Evolutionary conservation across 2,329 filamentous ascomycete species (phyloP).

Genomic region (Blumeriella jaapii): DNA sequence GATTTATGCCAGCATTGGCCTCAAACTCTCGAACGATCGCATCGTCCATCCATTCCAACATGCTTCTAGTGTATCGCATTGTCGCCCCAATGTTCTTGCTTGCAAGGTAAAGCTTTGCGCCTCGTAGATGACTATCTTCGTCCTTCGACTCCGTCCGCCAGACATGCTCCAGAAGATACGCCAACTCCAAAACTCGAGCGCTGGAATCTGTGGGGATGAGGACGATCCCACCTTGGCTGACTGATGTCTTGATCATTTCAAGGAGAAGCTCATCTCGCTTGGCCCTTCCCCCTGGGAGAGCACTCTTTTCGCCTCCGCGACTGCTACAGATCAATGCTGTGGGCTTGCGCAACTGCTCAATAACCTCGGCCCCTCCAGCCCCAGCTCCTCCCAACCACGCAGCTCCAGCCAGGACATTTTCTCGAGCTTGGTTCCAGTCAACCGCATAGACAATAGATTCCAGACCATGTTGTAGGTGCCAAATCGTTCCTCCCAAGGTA

Average conservation of each 20-base stretch:
- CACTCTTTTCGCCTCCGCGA: constrained; percentile 60
- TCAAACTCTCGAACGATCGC: constrained; percentile 88
- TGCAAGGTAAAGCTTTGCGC: constrained; percentile 64
- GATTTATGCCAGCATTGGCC: constrained; percentile 37
- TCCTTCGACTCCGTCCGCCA: constrained; percentile 60
- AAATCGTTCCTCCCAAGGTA: constrained; percentile 92
- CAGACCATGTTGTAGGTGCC: constrained; percentile 94
- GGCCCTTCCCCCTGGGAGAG: constrained; percentile 59
- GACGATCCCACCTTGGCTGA: constrained; percentile 77
- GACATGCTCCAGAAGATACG: constrained; percentile 83
- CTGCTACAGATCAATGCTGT: constrained; percentile 91
- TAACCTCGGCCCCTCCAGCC: constrained; percentile 74
- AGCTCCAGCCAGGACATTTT: constrained; percentile 87
- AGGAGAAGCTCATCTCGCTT: constrained; percentile 80
- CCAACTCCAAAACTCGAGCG: constrained; percentile 83
- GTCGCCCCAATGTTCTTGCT: constrained; percentile 80
- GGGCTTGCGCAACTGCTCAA: constrained; percentile 85
- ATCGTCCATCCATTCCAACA: constrained; percentile 99
- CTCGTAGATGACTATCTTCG: constrained; percentile 39
- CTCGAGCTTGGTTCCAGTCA: constrained; percentile 95
- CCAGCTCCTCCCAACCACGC: constrained; percentile 83
- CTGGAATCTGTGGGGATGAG: constrained; percentile 92
- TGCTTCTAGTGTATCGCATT: constrained; percentile 82
- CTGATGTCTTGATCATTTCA: constrained; percentile 67
- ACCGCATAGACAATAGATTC: constrained; percentile 97